phyloP scores from a whole-genome alignment of 2,329 filamentous ascomycete genomes.

The Trichoderma koningii region DNA sequence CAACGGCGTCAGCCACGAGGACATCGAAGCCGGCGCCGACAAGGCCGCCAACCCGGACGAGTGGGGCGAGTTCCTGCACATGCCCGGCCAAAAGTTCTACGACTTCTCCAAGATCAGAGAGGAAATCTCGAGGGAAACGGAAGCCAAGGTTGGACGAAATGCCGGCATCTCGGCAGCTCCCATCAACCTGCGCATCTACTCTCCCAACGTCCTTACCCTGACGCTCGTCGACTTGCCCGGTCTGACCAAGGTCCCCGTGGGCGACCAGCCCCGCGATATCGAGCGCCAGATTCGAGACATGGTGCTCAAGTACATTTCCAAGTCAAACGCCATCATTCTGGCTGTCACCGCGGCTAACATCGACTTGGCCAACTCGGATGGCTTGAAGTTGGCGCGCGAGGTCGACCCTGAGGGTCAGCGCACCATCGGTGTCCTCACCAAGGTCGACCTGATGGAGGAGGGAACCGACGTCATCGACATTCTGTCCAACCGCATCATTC shows the following conservation, averaged over 20 bases:
- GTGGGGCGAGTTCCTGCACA: constrained; percentile 98
- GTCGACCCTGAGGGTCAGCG: constrained; percentile 96
- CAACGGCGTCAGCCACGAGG: constrained; percentile 72
- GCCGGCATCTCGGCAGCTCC: constrained; percentile 93
- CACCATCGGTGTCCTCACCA: constrained; percentile 97
- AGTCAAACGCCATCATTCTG: constrained; percentile 96
- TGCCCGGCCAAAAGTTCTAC: constrained; percentile 94
- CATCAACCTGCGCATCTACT: constrained; percentile 98
- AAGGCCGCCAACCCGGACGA: constrained; percentile 90
- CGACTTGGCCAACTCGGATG: constrained; percentile 97
- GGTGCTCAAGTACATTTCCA: constrained; percentile 98
- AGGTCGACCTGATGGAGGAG: constrained; percentile 98
- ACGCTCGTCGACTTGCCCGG: constrained; percentile 96
- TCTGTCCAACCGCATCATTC: constrained; percentile 94
- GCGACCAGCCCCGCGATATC: constrained; percentile 94
- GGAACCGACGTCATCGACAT: constrained; percentile 99
- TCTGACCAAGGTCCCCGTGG: constrained; percentile 93
- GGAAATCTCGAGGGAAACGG: constrained; percentile 95
- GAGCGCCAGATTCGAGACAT: constrained; percentile 96
- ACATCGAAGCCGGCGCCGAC: constrained; percentile 69
- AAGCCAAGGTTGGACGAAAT: constrained; percentile 94
- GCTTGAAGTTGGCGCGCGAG: constrained; percentile 91
- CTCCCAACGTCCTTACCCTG: constrained; percentile 93
- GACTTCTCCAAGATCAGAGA: constrained; percentile 99
- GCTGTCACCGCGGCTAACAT: constrained; percentile 96